Evolutionary conservation across 768 basidiomycete species (phyloP).

Genomic region (Suillus occidentalis): DNA sequence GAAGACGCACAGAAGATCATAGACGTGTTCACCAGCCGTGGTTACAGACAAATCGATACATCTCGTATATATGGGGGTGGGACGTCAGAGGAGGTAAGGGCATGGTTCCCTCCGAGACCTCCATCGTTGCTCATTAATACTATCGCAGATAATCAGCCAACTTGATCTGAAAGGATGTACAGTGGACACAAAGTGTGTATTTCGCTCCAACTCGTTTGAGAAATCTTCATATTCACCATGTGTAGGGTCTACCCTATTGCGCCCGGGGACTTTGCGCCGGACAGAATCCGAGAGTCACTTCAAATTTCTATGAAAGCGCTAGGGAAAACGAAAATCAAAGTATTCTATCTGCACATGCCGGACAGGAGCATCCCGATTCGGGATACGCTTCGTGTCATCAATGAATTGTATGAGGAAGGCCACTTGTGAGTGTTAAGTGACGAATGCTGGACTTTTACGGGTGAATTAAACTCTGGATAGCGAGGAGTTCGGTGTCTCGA

Average conservation of each 20-base stretch:
- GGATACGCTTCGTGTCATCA: conserved; percentile 45
- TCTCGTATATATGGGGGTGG: conserved; percentile 14
- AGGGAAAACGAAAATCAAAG: conserved; percentile 9
- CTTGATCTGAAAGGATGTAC: conserved; percentile 19
- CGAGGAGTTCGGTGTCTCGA: conserved; percentile 17
- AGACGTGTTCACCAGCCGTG: conserved; percentile 16
- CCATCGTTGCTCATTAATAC: not conserved
- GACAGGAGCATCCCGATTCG: conserved; percentile 46
- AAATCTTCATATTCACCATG: not conserved
- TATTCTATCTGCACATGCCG: conserved; percentile 43
- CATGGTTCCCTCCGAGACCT: not conserved
- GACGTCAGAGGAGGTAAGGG: conserved; percentile 18
- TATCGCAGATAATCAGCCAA: conserved; percentile 13
- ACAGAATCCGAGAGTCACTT: conserved; percentile 14
- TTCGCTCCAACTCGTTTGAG: not conserved
- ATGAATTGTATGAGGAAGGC: conserved; percentile 52
- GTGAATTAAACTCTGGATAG: conserved; percentile 5
- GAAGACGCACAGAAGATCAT: conserved; percentile 21
- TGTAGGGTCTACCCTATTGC: conserved; percentile 11
- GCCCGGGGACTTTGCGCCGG: conserved; percentile 9
- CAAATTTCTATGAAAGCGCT: conserved; percentile 13
- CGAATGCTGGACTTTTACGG: not conserved
- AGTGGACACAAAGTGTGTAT: conserved; percentile 22
- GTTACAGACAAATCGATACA: conserved; percentile 16
- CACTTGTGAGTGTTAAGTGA: conserved; percentile 38